A percentile compares a stretch with the other conserved stretches of the same genome.
phyloP scores from a whole-genome alignment of 2,329 filamentous ascomycete species.

The Cladosporium sp. region DNA sequence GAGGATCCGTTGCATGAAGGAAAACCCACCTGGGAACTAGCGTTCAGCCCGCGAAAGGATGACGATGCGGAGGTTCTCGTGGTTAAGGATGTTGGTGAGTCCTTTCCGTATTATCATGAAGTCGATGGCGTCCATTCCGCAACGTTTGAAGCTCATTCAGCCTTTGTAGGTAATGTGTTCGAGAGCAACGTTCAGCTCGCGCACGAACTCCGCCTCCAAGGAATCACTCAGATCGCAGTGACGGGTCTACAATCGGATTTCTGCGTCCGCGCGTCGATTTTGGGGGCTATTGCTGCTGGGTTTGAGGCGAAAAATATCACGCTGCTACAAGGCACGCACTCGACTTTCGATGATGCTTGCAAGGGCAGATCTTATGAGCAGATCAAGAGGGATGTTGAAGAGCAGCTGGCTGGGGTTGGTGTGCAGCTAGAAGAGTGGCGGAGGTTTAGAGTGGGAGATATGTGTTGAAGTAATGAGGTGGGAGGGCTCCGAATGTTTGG shows the following conservation, averaged over 20 bases:
- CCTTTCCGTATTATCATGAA: background rate
- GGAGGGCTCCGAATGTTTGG: no score
- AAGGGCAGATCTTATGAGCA: background rate
- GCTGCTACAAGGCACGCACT: background rate
- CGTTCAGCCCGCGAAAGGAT: background rate
- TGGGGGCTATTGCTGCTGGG: background rate
- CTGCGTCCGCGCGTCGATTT: background rate
- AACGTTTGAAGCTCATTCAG: background rate
- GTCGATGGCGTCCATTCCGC: background rate
- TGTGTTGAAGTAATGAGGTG: background rate
- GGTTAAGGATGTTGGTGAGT: background rate
- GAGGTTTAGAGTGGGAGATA: background rate
- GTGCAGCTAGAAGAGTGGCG: background rate
- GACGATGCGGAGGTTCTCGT: background rate
- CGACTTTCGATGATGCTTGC: background rate
- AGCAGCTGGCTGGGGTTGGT: background rate
- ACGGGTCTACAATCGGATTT: background rate
- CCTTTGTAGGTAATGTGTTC: background rate
- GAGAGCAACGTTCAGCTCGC: background rate
- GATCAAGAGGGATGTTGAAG: background rate
- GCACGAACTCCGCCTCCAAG: background rate
- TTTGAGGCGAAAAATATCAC: background rate
- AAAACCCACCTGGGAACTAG: background rate
- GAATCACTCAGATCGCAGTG: background rate
- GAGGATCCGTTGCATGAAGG: background rate